These are phyloP conservation scores for Eruca vesicaria DNA, from an alignment of 441 rosid species.

Conservation along the genomic window DNA sequence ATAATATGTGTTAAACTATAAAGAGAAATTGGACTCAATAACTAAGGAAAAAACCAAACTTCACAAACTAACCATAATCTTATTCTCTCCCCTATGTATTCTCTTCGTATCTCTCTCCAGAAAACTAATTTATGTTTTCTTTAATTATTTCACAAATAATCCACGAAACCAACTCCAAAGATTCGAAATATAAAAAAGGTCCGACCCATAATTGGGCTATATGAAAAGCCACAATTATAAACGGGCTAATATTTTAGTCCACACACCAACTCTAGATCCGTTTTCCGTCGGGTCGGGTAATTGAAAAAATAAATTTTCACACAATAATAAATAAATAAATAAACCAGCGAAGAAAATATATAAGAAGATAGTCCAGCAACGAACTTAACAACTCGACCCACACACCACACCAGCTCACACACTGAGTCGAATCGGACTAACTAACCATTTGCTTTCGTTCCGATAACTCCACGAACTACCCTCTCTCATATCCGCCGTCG, in stretches of 20 bases:
- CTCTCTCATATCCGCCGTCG: constrained; percentile 36
- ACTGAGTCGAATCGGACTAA: not conserved
- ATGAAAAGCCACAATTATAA: not conserved
- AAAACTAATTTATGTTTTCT: too few species aligned
- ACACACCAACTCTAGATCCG: not conserved
- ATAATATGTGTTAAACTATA: too few species aligned
- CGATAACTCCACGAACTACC: constrained; percentile 24
- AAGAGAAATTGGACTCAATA: too few species aligned
- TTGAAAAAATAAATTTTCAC: not conserved
- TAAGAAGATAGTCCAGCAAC: not conserved
- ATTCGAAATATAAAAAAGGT: not conserved
- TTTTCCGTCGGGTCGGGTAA: not conserved
- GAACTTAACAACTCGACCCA: not conserved
- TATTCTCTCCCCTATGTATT: too few species aligned
- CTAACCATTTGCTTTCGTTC: not conserved
- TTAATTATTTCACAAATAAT: too few species aligned
- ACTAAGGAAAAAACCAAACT: too few species aligned
- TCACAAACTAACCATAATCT: too few species aligned
- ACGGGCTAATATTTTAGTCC: not conserved
- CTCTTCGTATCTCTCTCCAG: too few species aligned
- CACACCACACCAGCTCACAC: not conserved
- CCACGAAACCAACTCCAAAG: not conserved
- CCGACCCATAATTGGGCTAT: not conserved
- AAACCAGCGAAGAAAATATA: not conserved
- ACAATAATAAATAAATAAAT: not conserved